Evolutionary conservation across 78 protist genomes (phyloP).

Genomic region (Trichosphaerium sp.): DNA sequence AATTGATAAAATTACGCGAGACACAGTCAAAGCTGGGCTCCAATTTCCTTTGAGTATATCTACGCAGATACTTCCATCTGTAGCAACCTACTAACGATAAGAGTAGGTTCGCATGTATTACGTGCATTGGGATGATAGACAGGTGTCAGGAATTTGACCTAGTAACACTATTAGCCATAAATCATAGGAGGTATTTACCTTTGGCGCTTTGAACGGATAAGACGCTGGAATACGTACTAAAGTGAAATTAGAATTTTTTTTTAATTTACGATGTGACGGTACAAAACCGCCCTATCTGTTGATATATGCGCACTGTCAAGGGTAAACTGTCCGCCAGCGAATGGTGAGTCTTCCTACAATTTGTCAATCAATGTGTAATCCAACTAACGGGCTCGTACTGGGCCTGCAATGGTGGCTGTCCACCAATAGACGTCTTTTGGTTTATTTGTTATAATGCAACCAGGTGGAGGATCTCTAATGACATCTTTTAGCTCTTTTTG

Average conservation of each 20-base stretch:
- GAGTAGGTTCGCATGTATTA: neutral
- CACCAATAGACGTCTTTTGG: too few relatives aligned
- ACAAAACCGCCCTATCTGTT: too few relatives aligned
- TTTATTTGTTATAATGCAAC: too few relatives aligned
- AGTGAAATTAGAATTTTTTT: neutral
- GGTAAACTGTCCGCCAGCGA: neutral
- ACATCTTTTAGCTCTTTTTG: conserved; percentile 62
- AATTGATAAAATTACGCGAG: conserved; percentile 33
- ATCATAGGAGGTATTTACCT: conserved; percentile 18
- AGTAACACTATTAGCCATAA: neutral
- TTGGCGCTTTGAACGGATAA: conserved; percentile 80
- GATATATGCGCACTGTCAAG: too few relatives aligned
- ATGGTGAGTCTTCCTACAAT: neutral
- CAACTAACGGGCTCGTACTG: conserved; percentile 56
- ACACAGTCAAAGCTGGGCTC: conserved; percentile 57
- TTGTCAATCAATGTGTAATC: conserved; percentile 30
- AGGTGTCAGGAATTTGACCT: conserved; percentile 65
- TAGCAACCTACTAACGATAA: neutral
- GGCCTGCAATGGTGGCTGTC: too few relatives aligned
- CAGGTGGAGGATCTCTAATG: conserved; percentile 52
- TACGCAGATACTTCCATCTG: conserved; percentile 81
- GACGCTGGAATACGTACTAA: conserved; percentile 52
- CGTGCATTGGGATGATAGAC: conserved; percentile 77
- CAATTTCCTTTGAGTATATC: conserved; percentile 87
- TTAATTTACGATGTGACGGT: too few relatives aligned